Evolutionary conservation across 768 basidiomycete genomes (phyloP), one percentile per base, ranked within the genome.

Genomic region (Lactifluus pinguis): DNA sequence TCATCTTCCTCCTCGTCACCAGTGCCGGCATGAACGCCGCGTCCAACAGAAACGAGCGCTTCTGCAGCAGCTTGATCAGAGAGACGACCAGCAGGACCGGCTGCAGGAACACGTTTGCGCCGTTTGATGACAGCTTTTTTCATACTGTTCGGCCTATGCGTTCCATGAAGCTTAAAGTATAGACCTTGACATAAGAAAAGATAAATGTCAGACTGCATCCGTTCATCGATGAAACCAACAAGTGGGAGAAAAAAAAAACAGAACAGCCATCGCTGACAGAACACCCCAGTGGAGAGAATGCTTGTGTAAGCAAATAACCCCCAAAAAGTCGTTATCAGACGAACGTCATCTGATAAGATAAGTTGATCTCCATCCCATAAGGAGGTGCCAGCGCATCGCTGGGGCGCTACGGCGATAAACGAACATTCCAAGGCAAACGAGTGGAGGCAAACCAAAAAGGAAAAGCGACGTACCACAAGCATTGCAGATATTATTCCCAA

Each of bases 121-220:
- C 97, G 83, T 76, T 99, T 99, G 81, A 99, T 99, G 67, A 97
- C 92, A 4, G 92, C 89, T 79, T 98, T 98, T 76, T 97, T 98
- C 94, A 99, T 95, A 64, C 93, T 92, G 65, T 94, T 95, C 42
- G 97, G 97, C 41, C 97, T 85, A 68, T 98, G 94, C 2, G 91
- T 92, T 51, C 94, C 93, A 76, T 99, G 97, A 13, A 99, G 81
- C 75, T 99, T 98, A 80, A 92, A 97, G 76, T 98, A 99, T 9
- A 99, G 82, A 58, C 95, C 95, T 98, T 69, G 55, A 65, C 60
- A 64, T 62, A 44, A 38, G 56, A 66, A 55, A 68, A 34, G 65
- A 55, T 68, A 64, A 67, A 44, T 58, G 70, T 68, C 41, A 59
- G 55, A 17, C 34, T n/a, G 8, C 48, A 5, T 39, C 41, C 38